These are phyloP conservation scores for Globisporangium camurandrum DNA, from an alignment of 352 stramenopile species.

Conservation along the genomic window DNA sequence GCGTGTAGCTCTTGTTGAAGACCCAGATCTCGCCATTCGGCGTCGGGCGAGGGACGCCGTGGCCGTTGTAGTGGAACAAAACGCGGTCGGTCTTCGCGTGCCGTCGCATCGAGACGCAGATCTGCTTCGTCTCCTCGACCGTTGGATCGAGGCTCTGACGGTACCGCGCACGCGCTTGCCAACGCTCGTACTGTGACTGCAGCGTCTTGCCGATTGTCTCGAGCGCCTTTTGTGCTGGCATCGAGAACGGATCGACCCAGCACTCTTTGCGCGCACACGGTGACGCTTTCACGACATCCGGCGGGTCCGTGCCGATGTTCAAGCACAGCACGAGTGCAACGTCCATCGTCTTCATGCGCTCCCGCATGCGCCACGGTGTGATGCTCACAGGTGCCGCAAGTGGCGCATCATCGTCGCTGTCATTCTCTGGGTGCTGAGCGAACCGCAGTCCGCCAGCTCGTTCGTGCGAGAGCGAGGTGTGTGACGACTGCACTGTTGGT, in stretches of 20 bases:
- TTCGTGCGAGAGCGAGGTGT: constrained; percentile 7
- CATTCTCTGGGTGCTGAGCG: constrained; percentile 32
- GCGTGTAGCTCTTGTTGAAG: constrained; percentile 99
- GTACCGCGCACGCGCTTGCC: constrained; percentile 93
- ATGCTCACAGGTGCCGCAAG: constrained; percentile 31
- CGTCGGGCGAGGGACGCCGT: constrained; percentile 97
- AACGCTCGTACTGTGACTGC: constrained; percentile 94
- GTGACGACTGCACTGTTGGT: constrained; percentile 1
- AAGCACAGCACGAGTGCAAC: constrained; percentile 96
- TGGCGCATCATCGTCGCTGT: constrained; percentile 12
- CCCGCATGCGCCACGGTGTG: constrained; percentile 78
- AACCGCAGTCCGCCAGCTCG: constrained; percentile 59
- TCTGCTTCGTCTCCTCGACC: constrained; percentile 91
- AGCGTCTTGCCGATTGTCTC: constrained; percentile 94
- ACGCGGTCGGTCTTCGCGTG: constrained; percentile 92
- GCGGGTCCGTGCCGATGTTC: constrained; percentile 97
- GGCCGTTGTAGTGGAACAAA: constrained; percentile 99
- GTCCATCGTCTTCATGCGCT: constrained; percentile 89
- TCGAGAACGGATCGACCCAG: constrained; percentile 96
- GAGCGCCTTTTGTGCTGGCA: constrained; percentile 92
- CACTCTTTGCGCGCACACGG: constrained; percentile 96
- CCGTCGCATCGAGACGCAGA: constrained; percentile 91
- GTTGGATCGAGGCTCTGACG: constrained; percentile 95
- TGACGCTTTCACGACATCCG: constrained; percentile 94
- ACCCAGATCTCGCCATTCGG: constrained; percentile 98